These are phyloP conservation scores for Acanthamoeba lenticulata DNA, from an alignment of 208 protist genomes.

Conservation along the genomic window DNA sequence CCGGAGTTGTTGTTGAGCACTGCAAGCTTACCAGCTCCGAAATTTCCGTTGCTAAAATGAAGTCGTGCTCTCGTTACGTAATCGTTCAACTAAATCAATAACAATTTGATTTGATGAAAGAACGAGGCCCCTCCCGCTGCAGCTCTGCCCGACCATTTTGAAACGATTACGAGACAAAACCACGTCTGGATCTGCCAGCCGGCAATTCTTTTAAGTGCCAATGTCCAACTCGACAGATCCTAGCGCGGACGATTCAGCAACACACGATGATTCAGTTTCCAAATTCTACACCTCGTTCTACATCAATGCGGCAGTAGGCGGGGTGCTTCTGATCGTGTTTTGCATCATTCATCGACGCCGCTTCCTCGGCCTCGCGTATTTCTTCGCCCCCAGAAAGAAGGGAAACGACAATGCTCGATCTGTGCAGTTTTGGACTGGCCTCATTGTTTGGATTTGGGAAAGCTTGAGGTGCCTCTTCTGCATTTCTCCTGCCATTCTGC, in stretches of 20 bases:
- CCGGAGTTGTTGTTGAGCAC: too few species aligned
- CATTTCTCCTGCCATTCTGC: too few species aligned
- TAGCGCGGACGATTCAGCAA: not conserved
- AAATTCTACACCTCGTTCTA: conserved; percentile 50
- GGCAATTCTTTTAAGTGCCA: too few species aligned
- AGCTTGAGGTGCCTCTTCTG: conserved; percentile 19
- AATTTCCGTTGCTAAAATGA: too few species aligned
- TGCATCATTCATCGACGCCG: conserved; percentile 47
- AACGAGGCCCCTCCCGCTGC: too few species aligned
- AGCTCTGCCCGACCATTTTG: too few species aligned
- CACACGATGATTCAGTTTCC: conserved; percentile 11
- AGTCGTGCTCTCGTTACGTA: too few species aligned
- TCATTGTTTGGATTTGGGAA: conserved; percentile 51
- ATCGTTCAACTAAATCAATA: too few species aligned
- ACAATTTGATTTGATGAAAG: too few species aligned
- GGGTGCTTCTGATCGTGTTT: not conserved
- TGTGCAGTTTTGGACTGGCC: conserved; percentile 45
- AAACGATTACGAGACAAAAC: too few species aligned
- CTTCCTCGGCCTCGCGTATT: conserved; percentile 30
- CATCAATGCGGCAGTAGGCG: conserved; percentile 14
- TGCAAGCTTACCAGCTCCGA: too few species aligned
- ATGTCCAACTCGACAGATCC: not conserved
- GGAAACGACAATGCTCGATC: not conserved
- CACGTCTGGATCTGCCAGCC: too few species aligned
- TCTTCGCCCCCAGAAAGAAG: conserved; percentile 27